Evolutionary conservation across 2,329 filamentous ascomycete species (phyloP).

Genomic region (Penicillium sp.): DNA sequence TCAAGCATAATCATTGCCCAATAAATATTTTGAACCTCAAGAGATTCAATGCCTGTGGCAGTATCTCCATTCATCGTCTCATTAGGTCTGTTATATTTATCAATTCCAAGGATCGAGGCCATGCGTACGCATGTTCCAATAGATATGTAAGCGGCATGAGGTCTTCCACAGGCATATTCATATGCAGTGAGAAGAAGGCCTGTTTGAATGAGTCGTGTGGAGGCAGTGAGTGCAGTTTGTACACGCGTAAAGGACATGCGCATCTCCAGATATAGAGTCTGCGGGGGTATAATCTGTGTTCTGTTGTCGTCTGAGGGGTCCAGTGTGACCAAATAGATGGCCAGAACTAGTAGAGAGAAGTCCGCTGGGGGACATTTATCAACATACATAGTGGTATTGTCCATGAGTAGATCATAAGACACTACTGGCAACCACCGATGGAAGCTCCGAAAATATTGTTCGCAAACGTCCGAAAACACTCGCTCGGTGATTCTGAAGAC

Average conservation of each 20-base stretch:
- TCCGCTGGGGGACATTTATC: neutral
- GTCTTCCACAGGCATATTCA: constrained; percentile 3
- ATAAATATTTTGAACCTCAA: constrained; percentile 1
- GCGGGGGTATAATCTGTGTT: neutral
- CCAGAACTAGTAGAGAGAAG: constrained; percentile 1
- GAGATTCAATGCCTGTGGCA: neutral
- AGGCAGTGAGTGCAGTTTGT: neutral
- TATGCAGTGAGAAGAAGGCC: neutral
- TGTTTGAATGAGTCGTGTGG: neutral
- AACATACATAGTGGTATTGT: neutral
- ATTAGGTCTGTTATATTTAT: neutral
- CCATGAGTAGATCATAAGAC: neutral
- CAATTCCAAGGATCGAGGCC: neutral
- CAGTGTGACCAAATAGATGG: constrained; percentile 1
- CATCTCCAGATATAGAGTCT: neutral
- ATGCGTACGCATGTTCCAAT: constrained; percentile 1
- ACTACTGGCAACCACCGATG: constrained; percentile 4
- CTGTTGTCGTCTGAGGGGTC: neutral
- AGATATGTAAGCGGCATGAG: neutral
- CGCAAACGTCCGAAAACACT: neutral
- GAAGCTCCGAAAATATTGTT: neutral
- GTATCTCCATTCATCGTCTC: too few relatives aligned
- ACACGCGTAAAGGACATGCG: neutral
- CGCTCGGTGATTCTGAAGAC: neutral
- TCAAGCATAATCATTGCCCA: constrained; percentile 5